Evolutionary conservation across 106 monocot genomes (phyloP), one percentile per base, ranked within the genome.

Genomic region (Apostasia ramifera): DNA sequence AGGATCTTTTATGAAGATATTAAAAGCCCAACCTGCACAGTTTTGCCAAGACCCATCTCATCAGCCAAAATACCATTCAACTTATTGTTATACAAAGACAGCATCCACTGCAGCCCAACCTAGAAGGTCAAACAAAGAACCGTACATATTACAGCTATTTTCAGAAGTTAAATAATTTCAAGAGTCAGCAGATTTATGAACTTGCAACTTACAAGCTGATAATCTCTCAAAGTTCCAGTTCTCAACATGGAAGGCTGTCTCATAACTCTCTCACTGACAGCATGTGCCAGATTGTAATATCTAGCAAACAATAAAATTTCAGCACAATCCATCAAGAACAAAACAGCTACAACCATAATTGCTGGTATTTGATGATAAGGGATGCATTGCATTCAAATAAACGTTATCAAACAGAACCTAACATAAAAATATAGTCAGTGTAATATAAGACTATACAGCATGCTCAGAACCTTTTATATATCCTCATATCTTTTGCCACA

Each of bases 91-190:
- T 97, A 97, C 66, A 97, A 87, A 8, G 97, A 97, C 71, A 97
- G 97, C 97, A 97, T 92, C 97, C 97, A 97, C 59, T 97, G 92
- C 47, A 97, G 71, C 38, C 97, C 97, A 89, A 97, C 92, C 97
- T 97, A 70, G 40, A 48, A 48, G 76, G 66, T 11, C 37, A 39
- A 61, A 58, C 8, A 71, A 63, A 64, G 2, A 44, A 4, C 66
- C 55, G 1, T 13, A 66, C 44, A 13, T 13, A 54, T 51, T 40
- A 54, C 3, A 52, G 10, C 52, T 6, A 52, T 6, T 10, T 6
- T 4, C 26, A 26, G 26, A 26, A 10, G 52, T 4, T 3, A 39
- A 66, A 38, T 49, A 44, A 48, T 44, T 37, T 37, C 4, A 14
- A 66, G 52, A 9, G 42, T 57, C 49, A 71, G 51, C 41, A 9